A percentile compares a stretch with the other conserved stretches of the same genome.
Conservation (phyloP, 1,284 basidiomycete species). For the Phlebopus sp. region DNA sequence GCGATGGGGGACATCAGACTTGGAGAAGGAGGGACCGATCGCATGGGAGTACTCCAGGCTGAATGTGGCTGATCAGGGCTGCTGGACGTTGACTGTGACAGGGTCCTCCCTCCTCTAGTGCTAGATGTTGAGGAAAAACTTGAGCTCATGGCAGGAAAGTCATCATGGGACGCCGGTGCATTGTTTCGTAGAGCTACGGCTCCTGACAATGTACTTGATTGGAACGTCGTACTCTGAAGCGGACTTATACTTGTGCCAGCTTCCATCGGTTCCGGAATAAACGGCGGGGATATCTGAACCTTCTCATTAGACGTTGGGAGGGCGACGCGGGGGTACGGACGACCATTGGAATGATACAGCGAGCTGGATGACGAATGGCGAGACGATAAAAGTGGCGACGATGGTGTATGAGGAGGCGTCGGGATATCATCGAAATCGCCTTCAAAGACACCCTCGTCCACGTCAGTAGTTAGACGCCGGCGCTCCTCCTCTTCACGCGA, state of each 20-base stretch:
- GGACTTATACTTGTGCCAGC: conserved; percentile 35
- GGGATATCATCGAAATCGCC: conserved; percentile 51
- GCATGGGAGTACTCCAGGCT: conserved; percentile 29
- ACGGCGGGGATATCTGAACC: conserved; percentile 36
- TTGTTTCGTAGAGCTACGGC: conserved; percentile 9
- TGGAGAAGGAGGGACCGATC: conserved; percentile 11
- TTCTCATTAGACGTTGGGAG: conserved; percentile 39
- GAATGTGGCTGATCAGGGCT: conserved; percentile 19
- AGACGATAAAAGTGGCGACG: conserved; percentile 5
- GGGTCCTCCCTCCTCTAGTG: conserved; percentile 9
- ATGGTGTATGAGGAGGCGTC: conserved; percentile 8
- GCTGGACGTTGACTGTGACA: not conserved
- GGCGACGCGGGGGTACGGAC: conserved; percentile 23
- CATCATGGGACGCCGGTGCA: conserved; percentile 25
- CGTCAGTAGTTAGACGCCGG: conserved; percentile 10
- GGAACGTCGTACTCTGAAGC: conserved; percentile 10
- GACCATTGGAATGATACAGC: not conserved
- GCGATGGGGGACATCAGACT: conserved; percentile 17
- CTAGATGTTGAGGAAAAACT: conserved; percentile 27
- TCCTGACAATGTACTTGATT: conserved; percentile 7
- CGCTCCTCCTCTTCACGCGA: conserved; percentile 72
- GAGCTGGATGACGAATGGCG: conserved; percentile 9
- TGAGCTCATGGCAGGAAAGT: conserved; percentile 31
- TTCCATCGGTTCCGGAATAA: conserved; percentile 41
- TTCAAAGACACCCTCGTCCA: conserved; percentile 56